phyloP scores from a whole-genome alignment of 2,329 filamentous ascomycete species.

The Triangularia verruculosa region DNA sequence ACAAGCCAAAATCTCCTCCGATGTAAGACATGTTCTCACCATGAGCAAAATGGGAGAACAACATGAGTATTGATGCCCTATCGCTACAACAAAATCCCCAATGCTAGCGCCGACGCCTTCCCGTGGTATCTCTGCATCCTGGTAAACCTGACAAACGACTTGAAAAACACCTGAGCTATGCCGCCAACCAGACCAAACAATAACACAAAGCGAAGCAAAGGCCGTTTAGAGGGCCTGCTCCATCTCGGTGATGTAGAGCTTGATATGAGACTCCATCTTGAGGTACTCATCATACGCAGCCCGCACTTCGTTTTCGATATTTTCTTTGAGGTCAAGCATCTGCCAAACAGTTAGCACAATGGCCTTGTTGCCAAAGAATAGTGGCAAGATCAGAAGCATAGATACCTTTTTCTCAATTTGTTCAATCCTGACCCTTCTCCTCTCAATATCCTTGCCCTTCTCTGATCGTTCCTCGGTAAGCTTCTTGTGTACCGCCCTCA shows the following conservation, averaged over 20 bases:
- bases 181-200: conserved; percentile 21
- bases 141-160: not conserved
- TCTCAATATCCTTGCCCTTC: conserved; percentile 89
- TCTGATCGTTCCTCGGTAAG: conserved; percentile 81
- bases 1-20: not conserved
- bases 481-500: conserved; percentile 74
- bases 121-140: conserved; percentile 6
- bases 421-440: conserved; percentile 87
- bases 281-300: conserved; percentile 89
- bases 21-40: not conserved
- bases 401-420: conserved; percentile 97
- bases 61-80: not conserved
- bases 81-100: conserved; percentile 10
- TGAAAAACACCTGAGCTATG: conserved; percentile 12
- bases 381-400: not conserved
- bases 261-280: conserved; percentile 96
- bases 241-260: conserved; percentile 98
- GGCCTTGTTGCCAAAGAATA: not conserved
- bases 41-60: not conserved
- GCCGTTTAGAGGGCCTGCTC: conserved; percentile 69
- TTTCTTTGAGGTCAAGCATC: conserved; percentile 98
- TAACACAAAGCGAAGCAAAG: not conserved
- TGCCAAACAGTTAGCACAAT: conserved; percentile 40
- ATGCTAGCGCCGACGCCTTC: not conserved
- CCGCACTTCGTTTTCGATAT: conserved; percentile 92